Conservation (phyloP, 164 flowering plant genomes). For the Chloranthus sessilifolius region DNA sequence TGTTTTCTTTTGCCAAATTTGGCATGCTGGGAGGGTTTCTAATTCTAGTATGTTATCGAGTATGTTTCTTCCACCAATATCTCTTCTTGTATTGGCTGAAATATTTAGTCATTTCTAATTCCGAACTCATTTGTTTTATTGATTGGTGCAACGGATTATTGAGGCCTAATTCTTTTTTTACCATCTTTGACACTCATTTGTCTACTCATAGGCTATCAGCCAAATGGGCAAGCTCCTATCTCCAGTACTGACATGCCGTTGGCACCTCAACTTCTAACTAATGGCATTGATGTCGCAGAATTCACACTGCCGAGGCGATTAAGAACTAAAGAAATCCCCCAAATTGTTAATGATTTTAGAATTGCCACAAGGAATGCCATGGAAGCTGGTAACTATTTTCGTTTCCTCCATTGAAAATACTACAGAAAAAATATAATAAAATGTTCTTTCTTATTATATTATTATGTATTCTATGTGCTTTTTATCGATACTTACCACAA, state of each 20-base stretch:
- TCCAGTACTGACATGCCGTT: constrained; percentile 23
- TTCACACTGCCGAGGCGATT: constrained; percentile 7
- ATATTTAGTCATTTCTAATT: no score
- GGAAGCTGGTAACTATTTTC: constrained; percentile 19
- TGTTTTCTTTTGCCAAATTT: constrained; percentile 25
- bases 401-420: no score
- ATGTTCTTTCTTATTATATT: no score
- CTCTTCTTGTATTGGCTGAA: no score
- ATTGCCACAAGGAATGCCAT: constrained; percentile 30
- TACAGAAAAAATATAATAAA: no score
- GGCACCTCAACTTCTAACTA: constrained; percentile 13
- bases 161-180: background rate
- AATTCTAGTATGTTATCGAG: constrained; percentile 16
- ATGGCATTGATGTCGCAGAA: background rate
- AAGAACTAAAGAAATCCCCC: constrained; percentile 19
- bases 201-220: constrained; percentile 27
- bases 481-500: no score
- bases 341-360: constrained; percentile 24
- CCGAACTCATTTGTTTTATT: no score
- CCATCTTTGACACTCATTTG: background rate
- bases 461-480: no score
- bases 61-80: no score
- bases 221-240: constrained; percentile 28
- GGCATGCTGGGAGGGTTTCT: constrained; percentile 31
- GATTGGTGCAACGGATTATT: no score